phyloP scores from a whole-genome alignment of 805 yeast genomes.

The Tetrapisispora taiwanensis region DNA sequence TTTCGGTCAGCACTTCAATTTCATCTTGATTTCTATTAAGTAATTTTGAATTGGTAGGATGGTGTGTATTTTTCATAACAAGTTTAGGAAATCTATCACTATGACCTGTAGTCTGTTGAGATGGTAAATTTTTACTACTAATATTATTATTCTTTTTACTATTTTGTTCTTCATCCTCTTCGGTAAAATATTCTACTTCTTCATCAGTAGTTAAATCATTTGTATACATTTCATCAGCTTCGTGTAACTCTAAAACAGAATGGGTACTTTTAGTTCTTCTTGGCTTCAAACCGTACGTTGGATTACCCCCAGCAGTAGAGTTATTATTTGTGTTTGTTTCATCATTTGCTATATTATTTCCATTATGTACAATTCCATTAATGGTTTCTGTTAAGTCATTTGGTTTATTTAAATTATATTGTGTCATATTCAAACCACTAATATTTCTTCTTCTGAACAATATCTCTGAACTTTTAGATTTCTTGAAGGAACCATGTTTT shows the following conservation, averaged over 20 bases:
- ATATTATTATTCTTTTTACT: not conserved
- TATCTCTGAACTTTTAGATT: conserved; percentile 25
- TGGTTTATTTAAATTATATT: not conserved
- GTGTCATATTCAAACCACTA: conserved; percentile 27
- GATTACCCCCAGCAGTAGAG: not conserved
- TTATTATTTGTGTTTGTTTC: not conserved
- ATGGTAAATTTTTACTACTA: not conserved
- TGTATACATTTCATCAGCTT: conserved; percentile 17
- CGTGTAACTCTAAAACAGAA: conserved; percentile 20
- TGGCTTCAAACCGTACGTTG: conserved; percentile 20
- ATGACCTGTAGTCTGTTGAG: not conserved
- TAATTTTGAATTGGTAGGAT: not conserved
- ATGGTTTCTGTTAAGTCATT: not conserved
- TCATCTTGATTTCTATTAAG: not conserved
- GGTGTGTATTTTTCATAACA: not conserved
- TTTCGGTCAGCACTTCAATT: not conserved
- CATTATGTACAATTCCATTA: not conserved
- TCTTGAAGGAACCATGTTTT: conserved; percentile 12
- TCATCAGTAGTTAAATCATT: conserved; percentile 27
- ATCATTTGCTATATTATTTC: too few species aligned
- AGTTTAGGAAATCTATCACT: conserved; percentile 1
- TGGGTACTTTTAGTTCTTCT: conserved; percentile 23
- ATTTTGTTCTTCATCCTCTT: conserved; percentile 17
- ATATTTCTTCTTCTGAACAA: conserved; percentile 19
- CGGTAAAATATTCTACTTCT: conserved; percentile 36